Evolutionary conservation across 768 basidiomycete genomes (phyloP), one percentile per base, ranked within the genome.

Genomic region (Asterophora lycoperdoides): DNA sequence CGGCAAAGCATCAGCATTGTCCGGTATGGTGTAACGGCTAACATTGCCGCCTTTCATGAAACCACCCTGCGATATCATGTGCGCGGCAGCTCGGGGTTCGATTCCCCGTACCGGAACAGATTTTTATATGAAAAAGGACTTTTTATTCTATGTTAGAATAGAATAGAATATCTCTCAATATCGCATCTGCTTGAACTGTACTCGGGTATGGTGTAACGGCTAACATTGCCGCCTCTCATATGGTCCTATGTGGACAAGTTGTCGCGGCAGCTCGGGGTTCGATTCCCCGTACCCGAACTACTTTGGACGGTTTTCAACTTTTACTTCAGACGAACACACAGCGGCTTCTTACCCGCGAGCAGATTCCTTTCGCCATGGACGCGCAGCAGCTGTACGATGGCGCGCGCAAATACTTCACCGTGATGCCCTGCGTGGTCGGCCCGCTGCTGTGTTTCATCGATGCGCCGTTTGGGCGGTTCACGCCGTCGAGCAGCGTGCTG

Each of bases 381-480:
- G 23, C 23, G 23, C 23, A 3, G 23, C 3, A 6, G 23, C 23
- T 23, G 23, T 55, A 55, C 39, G 29, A 56, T 40, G 40, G 43
- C 30, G 47, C 47, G 17, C 51, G 54, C 17, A 56, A 56, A 41
- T 56, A 32, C 28, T 56, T 56, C n/a, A 41, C 46, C 8, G 29
- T 56, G 3, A 23, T 19, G 11, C 41, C 40, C 29, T 17, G 45
- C 8, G 19, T 28, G 6, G 13, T 32, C 9, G 37, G 38, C 18
- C 46, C 47, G 9, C 28, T 48, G 10, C 42, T 47, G 3, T 41
- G 86, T 53, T 32, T 81, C 43, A 60, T 89, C 43, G 72, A 92
- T 60, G 91, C 54, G 7, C 54, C 54, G 1, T 56, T 89, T 0
- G 92, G 92, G 8, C 77, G 87, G 0, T 93, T 93, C 61, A 64